A percentile compares a stretch with the other conserved stretches of the same genome.
phyloP scores from a whole-genome alignment of 2,329 filamentous ascomycete species.

The Pseudogymnoascus sp. region DNA sequence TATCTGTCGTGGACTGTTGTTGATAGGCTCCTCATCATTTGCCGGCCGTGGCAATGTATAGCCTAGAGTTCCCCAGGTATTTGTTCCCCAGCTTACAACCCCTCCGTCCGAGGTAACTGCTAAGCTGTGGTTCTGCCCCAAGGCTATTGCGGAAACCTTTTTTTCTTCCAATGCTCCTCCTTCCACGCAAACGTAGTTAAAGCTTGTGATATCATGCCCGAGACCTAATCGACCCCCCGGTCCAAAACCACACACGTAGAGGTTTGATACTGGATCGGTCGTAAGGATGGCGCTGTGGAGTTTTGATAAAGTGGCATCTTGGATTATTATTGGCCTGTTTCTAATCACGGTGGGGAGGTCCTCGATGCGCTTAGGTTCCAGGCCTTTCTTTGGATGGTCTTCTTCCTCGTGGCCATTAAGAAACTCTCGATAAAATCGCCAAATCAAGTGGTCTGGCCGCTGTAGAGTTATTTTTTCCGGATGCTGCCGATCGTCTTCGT shows the following conservation, averaged over 20 bases:
- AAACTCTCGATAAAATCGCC: conserved; percentile 63
- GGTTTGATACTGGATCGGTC: conserved; percentile 75
- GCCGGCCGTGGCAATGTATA: conserved; percentile 62
- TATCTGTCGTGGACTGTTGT: conserved; percentile 73
- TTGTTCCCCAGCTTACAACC: conserved; percentile 90
- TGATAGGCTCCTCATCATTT: conserved; percentile 76
- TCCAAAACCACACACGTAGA: conserved; percentile 89
- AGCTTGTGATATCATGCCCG: conserved; percentile 82
- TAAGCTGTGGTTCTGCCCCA: conserved; percentile 87
- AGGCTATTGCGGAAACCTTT: conserved; percentile 65
- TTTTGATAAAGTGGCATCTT: conserved; percentile 82
- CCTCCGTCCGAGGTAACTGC: conserved; percentile 81
- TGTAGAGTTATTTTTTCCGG: conserved; percentile 74
- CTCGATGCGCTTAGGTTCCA: conserved; percentile 23
- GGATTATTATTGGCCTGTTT: conserved; percentile 63
- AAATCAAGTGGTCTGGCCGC: conserved; percentile 68
- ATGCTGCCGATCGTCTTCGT: conserved; percentile 88
- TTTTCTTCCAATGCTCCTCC: conserved; percentile 63
- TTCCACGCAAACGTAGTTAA: conserved; percentile 75
- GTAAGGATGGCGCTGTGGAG: conserved; percentile 85
- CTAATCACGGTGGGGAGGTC: conserved; percentile 66
- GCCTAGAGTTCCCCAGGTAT: conserved; percentile 75
- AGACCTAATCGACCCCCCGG: conserved; percentile 81
- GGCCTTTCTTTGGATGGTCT: conserved; percentile 20
- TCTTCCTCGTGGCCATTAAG: conserved; percentile 36